Percentiles rank a stretch among this genome's conserved stretches.
Evolutionary conservation across 768 basidiomycete species (phyloP).

Genomic region (Amanita muscaria): DNA sequence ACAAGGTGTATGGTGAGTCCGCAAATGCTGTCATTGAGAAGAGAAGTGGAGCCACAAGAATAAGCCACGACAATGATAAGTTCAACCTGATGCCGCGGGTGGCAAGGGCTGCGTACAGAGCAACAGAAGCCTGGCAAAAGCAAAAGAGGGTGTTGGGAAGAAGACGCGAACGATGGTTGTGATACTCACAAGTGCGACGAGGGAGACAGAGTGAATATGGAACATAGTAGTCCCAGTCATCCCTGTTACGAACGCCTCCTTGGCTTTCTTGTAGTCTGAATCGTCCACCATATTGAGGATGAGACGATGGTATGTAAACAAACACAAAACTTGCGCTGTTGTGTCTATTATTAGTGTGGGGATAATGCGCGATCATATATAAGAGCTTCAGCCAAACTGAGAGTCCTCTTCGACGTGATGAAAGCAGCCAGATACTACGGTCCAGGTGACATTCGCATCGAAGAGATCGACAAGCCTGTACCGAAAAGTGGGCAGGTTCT

Average conservation of each 20-base stretch:
- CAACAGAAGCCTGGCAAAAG: constrained; percentile 56
- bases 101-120: constrained; percentile 53
- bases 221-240: constrained; percentile 53
- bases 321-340: too few species aligned
- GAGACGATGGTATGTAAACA: neutral
- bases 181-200: constrained; percentile 42
- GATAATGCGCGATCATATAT: too few species aligned
- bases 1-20: constrained; percentile 42
- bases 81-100: constrained; percentile 37
- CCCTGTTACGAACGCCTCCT: constrained; percentile 68
- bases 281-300: constrained; percentile 4
- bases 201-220: constrained; percentile 53
- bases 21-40: constrained; percentile 76
- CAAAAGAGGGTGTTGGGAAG: neutral
- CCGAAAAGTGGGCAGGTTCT: constrained; percentile 31
- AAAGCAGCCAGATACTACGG: constrained; percentile 39
- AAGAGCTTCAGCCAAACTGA: too few species aligned
- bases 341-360: too few species aligned
- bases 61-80: constrained; percentile 45
- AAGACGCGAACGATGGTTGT: neutral
- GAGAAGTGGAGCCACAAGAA: constrained; percentile 71
- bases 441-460: constrained; percentile 34
- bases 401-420: too few species aligned
- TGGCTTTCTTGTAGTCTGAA: constrained; percentile 61
- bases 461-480: constrained; percentile 30